Evolutionary conservation across 768 basidiomycete genomes (phyloP), one percentile per base, ranked within the genome.

Genomic region (Krasilnikovozyma curviuscula): DNA sequence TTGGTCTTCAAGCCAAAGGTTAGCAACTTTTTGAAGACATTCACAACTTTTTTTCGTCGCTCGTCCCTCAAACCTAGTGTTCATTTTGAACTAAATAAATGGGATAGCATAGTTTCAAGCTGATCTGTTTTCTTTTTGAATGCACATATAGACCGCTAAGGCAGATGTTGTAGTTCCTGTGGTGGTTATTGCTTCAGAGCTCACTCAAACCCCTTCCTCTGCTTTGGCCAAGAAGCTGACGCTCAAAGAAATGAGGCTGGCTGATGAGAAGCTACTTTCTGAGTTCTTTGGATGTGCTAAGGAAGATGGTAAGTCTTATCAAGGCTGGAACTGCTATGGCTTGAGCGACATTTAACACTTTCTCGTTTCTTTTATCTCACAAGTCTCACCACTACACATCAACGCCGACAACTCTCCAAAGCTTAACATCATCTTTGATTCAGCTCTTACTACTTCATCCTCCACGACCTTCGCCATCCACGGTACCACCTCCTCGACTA

Each of bases 1-100:
- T 78, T 89, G 56, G 79, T 91, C 48, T 91, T 84, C 78, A 95
- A 95, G 63, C 88, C 88, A 28, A 89, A 89, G 50, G 50, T 52
- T 2, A 25, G 50, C n/a, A n/a, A n/a, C n/a, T n/a, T n/a, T n/a
- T n/a, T n/a, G n/a, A n/a, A n/a, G n/a, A n/a, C n/a, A n/a, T n/a
- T n/a, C n/a, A n/a, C n/a, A n/a, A n/a, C n/a, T n/a, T n/a, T n/a
- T n/a, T n/a, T n/a, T n/a, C n/a, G n/a, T n/a, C n/a, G n/a, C n/a
- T n/a, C n/a, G n/a, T n/a, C n/a, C n/a, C n/a, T n/a, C n/a, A n/a
- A n/a, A n/a, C n/a, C n/a, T n/a, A n/a, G n/a, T n/a, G n/a, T n/a
- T n/a, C n/a, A n/a, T n/a, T n/a, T n/a, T n/a, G n/a, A n/a, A n/a
- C n/a, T n/a, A n/a, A n/a, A n/a, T n/a, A n/a, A n/a, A n/a, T n/a